phyloP scores from a whole-genome alignment of 1,139 yeast genomes.

The Groenewaldozyma sp. region DNA sequence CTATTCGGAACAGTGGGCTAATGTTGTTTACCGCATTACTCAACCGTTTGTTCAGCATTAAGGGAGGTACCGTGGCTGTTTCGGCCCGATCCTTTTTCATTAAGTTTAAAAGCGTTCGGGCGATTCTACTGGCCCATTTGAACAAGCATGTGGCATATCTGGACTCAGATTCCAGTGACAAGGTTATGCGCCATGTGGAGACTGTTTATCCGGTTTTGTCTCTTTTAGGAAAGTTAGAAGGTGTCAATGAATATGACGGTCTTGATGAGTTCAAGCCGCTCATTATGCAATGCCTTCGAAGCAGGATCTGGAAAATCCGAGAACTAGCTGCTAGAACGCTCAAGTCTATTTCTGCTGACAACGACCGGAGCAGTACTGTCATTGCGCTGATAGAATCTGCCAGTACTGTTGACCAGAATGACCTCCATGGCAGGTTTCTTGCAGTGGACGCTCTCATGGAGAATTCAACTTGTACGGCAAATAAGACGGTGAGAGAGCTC shows the following conservation, averaged over 20 bases:
- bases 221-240: slow-evolving; percentile 57
- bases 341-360: slow-evolving; percentile 39
- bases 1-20: slow-evolving; percentile 82
- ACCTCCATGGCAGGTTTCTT: slow-evolving; percentile 48
- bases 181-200: slow-evolving; percentile 33
- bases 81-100: slow-evolving; percentile 64
- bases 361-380: slow-evolving; percentile 20
- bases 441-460: slow-evolving; percentile 28
- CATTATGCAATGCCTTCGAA: slow-evolving; percentile 39
- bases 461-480: neutral
- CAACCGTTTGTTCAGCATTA: slow-evolving; percentile 61
- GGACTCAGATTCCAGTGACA: slow-evolving; percentile 14
- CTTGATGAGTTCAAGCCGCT: slow-evolving; percentile 42
- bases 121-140: slow-evolving; percentile 40
- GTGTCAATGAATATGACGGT: slow-evolving; percentile 45
- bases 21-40: slow-evolving; percentile 86
- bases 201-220: slow-evolving; percentile 68
- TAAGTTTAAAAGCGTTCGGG: slow-evolving; percentile 45
- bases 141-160: slow-evolving; percentile 31
- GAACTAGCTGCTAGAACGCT: slow-evolving; percentile 75
- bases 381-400: slow-evolving; percentile 14
- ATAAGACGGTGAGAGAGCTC: neutral
- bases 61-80: slow-evolving; percentile 36
- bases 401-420: slow-evolving; percentile 32
- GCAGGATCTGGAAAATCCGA: slow-evolving; percentile 69